Base-by-base conservation (phyloP, 106 monocot species). In the Acorus gramineus region DNA sequence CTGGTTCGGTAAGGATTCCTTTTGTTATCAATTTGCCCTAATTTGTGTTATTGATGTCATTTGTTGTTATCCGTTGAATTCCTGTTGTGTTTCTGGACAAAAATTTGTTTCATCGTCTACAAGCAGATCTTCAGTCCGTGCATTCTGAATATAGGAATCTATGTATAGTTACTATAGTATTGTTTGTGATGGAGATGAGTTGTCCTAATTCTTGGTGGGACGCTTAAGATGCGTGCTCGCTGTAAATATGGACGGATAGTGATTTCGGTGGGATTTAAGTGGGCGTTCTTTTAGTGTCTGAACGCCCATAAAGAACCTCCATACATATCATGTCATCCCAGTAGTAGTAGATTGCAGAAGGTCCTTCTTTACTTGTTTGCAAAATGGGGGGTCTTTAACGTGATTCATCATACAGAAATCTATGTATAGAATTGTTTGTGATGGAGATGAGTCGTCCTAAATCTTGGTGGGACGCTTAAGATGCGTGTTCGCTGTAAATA, bases 1-100 rank as follows among this genome's bases (percentile, higher is more conserved):
- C 72, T 68, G 78, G 78, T 68, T 78, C 78, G 66, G 78, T 78
- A 73, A 78, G 46, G 14, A 47, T 57, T 44, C 52, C 2, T 3
- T 12, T 5, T 8, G 28, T 28, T 28, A 28, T 28, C 1, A 1
- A 28, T 28, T 28, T 28, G 28, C 28, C 28, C 28, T 28, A 28
- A 28, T 28, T 28, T 28, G 28, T 28, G 28, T 28, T 28, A 49
- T 13, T 13, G 52, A 65, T 47, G 46, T 63, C 1, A 64, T 42
- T 11, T 6, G 28, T 51, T 50, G 11, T 14, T 64, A 7, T 14
- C 8, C 9, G 13, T 8, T 48, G 52, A 49, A 2, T 59, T 57
- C 3, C 70, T 3, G 10, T 28, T 28, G 28, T 28, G 28, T 28
- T 28, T 28, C 1, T 28, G 28, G 28, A 28, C 28, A 28, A 28